Conservation (phyloP, 805 yeast species). For the Starmerella khaoyaiensis region DNA sequence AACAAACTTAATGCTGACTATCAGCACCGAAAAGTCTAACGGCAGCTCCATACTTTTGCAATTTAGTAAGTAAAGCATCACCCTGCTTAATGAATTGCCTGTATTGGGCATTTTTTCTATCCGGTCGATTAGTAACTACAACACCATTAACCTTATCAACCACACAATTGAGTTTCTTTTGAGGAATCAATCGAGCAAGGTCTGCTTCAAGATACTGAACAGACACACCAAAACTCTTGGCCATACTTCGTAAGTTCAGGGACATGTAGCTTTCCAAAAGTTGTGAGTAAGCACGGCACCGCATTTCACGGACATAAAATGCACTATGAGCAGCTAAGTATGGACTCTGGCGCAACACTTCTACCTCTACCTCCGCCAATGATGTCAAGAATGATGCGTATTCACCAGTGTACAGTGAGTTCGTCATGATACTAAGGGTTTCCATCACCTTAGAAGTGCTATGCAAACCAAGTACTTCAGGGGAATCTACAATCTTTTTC, state of each 20-base stretch:
- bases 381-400: slow-evolving; percentile 67
- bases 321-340: slow-evolving; percentile 68
- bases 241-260: slow-evolving; percentile 82
- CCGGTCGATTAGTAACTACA: slow-evolving; percentile 91
- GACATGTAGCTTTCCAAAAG: slow-evolving; percentile 89
- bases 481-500: slow-evolving; percentile 76
- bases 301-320: slow-evolving; percentile 78
- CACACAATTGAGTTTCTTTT: slow-evolving; percentile 85
- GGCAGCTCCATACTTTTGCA: slow-evolving; percentile 95
- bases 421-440: slow-evolving; percentile 72
- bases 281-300: slow-evolving; percentile 91
- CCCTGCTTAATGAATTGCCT: slow-evolving; percentile 82
- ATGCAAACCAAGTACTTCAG: slow-evolving; percentile 68
- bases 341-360: slow-evolving; percentile 48
- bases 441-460: slow-evolving; percentile 59
- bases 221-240: slow-evolving; percentile 80
- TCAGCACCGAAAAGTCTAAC: slow-evolving; percentile 92
- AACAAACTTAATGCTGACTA: slow-evolving; percentile 13
- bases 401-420: slow-evolving; percentile 78
- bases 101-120: slow-evolving; percentile 88
- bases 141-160: slow-evolving; percentile 89
- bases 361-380: slow-evolving; percentile 64
- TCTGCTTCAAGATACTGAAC: slow-evolving; percentile 76
- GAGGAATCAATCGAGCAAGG: slow-evolving; percentile 80
- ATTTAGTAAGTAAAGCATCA: slow-evolving; percentile 78